Conservation (phyloP, 805 yeast genomes). For the Wickerhamiella dianesei region DNA sequence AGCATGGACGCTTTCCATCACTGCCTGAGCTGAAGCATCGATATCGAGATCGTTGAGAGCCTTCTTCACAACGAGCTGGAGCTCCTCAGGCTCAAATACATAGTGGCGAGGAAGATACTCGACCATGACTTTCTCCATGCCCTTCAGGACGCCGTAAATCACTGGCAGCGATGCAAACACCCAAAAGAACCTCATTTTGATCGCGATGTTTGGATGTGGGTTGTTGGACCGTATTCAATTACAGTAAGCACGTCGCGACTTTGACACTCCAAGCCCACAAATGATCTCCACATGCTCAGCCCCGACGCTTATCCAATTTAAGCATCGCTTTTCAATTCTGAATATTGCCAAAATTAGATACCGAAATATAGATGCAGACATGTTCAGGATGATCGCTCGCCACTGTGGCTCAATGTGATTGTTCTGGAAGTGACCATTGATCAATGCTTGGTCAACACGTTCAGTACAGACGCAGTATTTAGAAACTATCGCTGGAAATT, state of each 20-base stretch:
- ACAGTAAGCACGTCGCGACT: not conserved
- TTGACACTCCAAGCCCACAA: too few relatives aligned
- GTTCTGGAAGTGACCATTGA: too few relatives aligned
- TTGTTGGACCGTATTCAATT: not conserved
- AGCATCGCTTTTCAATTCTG: too few relatives aligned
- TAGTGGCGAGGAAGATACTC: slow-evolving; percentile 48
- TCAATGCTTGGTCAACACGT: too few relatives aligned
- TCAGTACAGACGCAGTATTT: too few relatives aligned
- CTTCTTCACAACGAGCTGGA: slow-evolving; percentile 48
- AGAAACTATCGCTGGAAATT: too few relatives aligned
- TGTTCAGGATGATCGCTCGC: too few relatives aligned
- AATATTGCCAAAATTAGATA: too few relatives aligned
- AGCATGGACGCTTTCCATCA: slow-evolving; percentile 28
- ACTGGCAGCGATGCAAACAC: slow-evolving; percentile 11
- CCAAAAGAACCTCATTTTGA: slow-evolving; percentile 7
- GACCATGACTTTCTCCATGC: slow-evolving; percentile 17
- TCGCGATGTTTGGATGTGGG: not conserved
- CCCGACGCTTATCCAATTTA: not conserved
- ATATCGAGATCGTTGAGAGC: slow-evolving; percentile 41
- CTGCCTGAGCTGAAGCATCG: slow-evolving; percentile 16
- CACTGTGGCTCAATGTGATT: too few relatives aligned
- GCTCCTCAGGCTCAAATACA: slow-evolving; percentile 51
- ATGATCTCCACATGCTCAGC: not conserved
- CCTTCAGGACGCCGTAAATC: slow-evolving; percentile 11
- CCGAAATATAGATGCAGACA: too few relatives aligned